Evolutionary conservation across 2,329 filamentous ascomycete species (phyloP), one percentile per base, ranked within the genome.

Genomic region (Moelleriella libera): DNA sequence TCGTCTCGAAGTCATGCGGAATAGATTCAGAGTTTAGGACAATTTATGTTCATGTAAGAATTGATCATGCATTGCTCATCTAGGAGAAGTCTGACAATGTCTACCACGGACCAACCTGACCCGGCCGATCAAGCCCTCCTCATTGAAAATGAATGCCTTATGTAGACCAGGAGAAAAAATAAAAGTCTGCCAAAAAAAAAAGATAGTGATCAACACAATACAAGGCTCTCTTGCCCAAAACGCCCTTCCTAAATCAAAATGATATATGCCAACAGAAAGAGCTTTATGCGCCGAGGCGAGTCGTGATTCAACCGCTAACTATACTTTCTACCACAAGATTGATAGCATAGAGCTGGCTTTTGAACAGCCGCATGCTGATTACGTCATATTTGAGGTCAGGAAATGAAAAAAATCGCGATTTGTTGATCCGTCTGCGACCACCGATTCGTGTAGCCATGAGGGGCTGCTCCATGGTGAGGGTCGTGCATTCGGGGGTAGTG

Each of bases 151-250:
- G 12, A 37, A 37, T 37, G 34, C 8, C 34, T 45, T 42, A 31
- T 32, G 14, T 47, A 45, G 30, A 50, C 45, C 14, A 34, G 43
- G 44, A 34, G 30, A 21, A 44, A 6, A 39, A 43, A 47, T 29
- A 10, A 40, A 41, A 29, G 32, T 30, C 30, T 40, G 48, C 12
- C 40, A 28, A 45, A 43, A 30, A 44, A 3, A 41, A 11, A 30
- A 21, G 21, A 41, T 7, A 42, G 6, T 40, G 6, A 21, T 21
- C 21, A 46, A 44, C 43, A 46, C 43, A 45, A 44, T 21, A 14
- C 14, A 41, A 32, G 10, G 10, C 8, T 34, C 41, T n/a, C n/a
- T 42, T 41, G 41, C 46, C 48, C 45, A n/a, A 30, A 50, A 50
- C 49, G 49, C 49, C 49, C 40, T 43, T 31, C 34, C 12, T 14